Evolutionary conservation across 108 stramenopile genomes (phyloP).

Genomic region (Epipyxis sp.): DNA sequence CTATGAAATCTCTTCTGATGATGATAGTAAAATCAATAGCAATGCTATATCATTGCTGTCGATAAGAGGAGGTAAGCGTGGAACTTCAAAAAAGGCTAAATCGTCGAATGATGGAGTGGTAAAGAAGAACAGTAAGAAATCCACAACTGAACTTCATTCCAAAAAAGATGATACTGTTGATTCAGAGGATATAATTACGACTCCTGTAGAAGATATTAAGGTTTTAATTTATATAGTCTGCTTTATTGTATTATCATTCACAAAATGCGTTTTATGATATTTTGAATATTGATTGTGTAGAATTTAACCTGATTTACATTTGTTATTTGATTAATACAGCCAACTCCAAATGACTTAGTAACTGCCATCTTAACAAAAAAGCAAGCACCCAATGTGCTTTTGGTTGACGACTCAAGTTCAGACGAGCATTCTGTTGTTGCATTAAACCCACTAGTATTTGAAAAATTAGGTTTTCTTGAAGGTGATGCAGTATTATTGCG

Average conservation of each 20-base stretch:
- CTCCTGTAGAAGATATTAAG: not conserved
- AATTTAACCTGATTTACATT: not conserved
- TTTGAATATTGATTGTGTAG: not conserved
- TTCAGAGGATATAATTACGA: not conserved
- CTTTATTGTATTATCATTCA: not conserved
- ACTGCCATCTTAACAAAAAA: not conserved
- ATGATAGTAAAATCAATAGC: too few species aligned
- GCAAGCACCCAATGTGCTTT: not conserved
- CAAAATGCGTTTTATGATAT: not conserved
- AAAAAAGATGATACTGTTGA: not conserved
- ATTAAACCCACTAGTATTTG: not conserved
- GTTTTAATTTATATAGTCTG: not conserved
- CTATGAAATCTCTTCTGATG: too few species aligned
- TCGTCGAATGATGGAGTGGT: too few species aligned
- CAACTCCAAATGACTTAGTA: conserved; percentile 2
- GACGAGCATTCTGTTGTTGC: not conserved
- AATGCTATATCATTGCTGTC: too few species aligned
- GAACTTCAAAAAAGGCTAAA: too few species aligned
- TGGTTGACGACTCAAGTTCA: not conserved
- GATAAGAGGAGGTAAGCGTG: too few species aligned
- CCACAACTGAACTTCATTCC: too few species aligned
- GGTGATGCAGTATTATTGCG: conserved; percentile 52
- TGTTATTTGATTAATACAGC: not conserved
- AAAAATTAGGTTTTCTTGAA: conserved; percentile 43
- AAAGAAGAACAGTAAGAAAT: too few species aligned